Base-by-base conservation (phyloP, 805 yeast genomes). In the Schizosaccharomyces japonicus region DNA sequence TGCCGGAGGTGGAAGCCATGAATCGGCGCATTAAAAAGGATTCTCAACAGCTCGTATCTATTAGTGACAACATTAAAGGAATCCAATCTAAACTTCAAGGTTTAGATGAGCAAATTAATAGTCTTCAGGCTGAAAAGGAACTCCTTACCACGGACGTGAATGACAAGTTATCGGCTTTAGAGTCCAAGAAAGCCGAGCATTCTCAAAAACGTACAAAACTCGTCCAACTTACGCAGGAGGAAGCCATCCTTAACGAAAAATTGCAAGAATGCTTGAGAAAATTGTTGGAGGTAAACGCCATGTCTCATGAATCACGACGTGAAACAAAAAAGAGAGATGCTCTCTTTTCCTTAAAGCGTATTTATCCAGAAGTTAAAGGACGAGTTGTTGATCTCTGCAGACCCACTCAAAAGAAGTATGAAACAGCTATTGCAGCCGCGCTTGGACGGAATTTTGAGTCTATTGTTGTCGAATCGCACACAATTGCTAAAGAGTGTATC, bases 341-440 rank as follows among this genome's bases (percentile, higher is more conserved):
- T 51, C 76, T 81, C 2, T 61, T 75, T 0, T 68, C 74, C 48
- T 62, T 90, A 48, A 77, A 73, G 54, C 74, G 82, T 55, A 60
- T 78, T n/a, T 71, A 79, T 52, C 90, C 94, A 1, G 84, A 94
- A 3, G 92, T 90, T 2, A 70, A 70, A 53, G 96, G 95, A 2
- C 60, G 83, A 8, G 74, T 87, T 3, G 70, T 74, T 52, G 95
- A 84, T 55, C 65, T 85, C 25, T 80, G 87, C 44, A 73, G 74
- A 49, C 94, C 95, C 19, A 68, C 72, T 48, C 78, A 78, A 53
- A 72, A 72, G 49, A 78, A 73, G 54, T 84, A 74, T 58, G 83
- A 79, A 45, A 54, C 66, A 4, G 93, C 95, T 0, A 69, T 84
- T 32, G 72, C 79, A 29, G 78, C 87, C 0, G 71, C 80, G 4